phyloP scores from a whole-genome alignment of 805 yeast genomes.

The Kodamaea kaohsiungensis region DNA sequence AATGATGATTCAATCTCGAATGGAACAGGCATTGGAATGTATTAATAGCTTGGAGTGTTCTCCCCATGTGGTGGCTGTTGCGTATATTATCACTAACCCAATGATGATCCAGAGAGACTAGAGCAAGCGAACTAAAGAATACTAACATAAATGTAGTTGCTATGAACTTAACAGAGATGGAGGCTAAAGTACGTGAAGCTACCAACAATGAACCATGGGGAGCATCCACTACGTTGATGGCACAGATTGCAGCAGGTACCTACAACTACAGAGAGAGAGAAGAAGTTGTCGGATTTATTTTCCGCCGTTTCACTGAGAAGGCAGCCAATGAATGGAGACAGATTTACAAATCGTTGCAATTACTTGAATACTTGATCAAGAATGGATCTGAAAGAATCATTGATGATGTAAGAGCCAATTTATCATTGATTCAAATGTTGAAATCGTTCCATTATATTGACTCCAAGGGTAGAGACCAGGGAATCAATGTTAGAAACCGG shows the following conservation, averaged over 20 bases:
- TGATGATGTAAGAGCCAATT: conserved; percentile 87
- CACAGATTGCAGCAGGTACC: conserved; percentile 93
- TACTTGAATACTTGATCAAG: conserved; percentile 86
- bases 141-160: conserved; percentile 48
- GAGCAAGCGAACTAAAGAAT: not conserved
- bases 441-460: conserved; percentile 93
- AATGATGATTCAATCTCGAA: too few species aligned
- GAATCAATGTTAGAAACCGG: conserved; percentile 90
- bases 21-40: too few species aligned
- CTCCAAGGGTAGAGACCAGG: conserved; percentile 93
- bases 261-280: conserved; percentile 81
- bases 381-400: conserved; percentile 94
- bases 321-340: conserved; percentile 98
- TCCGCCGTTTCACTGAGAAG: conserved; percentile 92
- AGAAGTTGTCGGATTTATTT: conserved; percentile 73
- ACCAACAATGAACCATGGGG: conserved; percentile 99
- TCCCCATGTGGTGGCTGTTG: too few species aligned
- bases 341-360: conserved; percentile 89
- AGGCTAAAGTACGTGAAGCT: conserved; percentile 94
- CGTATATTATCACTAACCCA: too few species aligned
- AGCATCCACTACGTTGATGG: conserved; percentile 87
- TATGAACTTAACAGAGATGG: conserved; percentile 94
- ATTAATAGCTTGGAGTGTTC: too few species aligned
- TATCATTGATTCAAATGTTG: conserved; percentile 80
- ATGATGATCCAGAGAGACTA: not conserved